These are phyloP conservation scores for Saururus chinensis DNA, from an alignment of 164 flowering plant genomes.

Conservation along the genomic window DNA sequence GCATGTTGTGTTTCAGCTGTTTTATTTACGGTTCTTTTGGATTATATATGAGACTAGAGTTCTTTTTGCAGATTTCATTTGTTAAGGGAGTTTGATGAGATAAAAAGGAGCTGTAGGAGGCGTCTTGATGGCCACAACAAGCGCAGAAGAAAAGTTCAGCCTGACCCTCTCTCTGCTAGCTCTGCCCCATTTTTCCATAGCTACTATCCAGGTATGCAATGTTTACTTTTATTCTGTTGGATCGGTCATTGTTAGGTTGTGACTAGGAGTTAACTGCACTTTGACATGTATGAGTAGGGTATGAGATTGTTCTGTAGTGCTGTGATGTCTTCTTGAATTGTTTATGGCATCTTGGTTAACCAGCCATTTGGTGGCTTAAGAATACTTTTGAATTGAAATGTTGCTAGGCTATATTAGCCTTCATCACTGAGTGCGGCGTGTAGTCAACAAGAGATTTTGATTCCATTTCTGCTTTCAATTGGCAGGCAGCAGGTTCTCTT, in stretches of 20 bases:
- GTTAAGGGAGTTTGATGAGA: constrained; percentile 65
- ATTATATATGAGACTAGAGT: neutral
- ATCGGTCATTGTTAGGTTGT: neutral
- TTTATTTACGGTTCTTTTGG: neutral
- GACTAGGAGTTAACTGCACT: neutral
- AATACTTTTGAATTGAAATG: no score
- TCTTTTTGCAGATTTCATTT: constrained; percentile 48
- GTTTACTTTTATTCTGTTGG: no score
- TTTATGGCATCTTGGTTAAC: neutral
- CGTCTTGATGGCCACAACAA: constrained; percentile 78
- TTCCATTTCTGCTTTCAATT: neutral
- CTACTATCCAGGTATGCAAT: constrained; percentile 37
- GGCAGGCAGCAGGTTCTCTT: neutral
- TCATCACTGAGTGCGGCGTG: neutral
- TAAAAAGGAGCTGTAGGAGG: constrained; percentile 73
- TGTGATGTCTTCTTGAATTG: neutral
- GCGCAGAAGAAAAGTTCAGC: constrained; percentile 70
- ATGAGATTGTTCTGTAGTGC: no score
- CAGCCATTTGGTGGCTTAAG: no score
- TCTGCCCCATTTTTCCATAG: constrained; percentile 28
- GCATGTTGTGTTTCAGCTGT: neutral
- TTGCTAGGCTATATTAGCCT: neutral
- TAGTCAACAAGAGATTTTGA: neutral
- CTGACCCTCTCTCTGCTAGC: constrained; percentile 39
- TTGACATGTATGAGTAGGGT: neutral